Percentiles rank a stretch among this genome's conserved stretches.
Conservation (phyloP, 1,284 basidiomycete species). For the Vanrija humicola region DNA sequence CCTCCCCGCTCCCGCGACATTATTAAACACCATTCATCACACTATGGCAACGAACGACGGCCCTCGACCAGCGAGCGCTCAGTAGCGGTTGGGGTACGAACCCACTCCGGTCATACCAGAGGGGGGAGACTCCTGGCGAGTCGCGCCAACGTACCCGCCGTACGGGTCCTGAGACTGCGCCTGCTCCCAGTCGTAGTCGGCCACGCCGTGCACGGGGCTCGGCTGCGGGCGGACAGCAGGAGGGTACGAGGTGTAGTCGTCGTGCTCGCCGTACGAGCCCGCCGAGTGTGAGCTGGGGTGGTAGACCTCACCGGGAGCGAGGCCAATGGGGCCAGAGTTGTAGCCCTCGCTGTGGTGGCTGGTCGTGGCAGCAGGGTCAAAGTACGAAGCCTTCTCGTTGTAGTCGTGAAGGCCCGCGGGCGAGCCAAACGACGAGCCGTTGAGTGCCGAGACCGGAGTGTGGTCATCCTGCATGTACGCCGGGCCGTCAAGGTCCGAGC, state of each 20-base stretch:
- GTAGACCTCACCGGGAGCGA: too few species aligned
- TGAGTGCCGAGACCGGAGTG: slow-evolving; percentile 17
- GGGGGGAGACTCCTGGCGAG: slow-evolving; percentile 22
- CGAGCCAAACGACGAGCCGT: slow-evolving; percentile 32
- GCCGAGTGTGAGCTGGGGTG: not conserved
- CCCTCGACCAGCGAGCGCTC: slow-evolving; percentile 7
- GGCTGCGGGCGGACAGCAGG: slow-evolving; percentile 27
- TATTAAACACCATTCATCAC: slow-evolving; percentile 3
- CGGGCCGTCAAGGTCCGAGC: slow-evolving; percentile 30
- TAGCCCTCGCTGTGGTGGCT: not conserved
- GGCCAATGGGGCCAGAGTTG: not conserved
- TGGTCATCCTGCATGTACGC: slow-evolving; percentile 8
- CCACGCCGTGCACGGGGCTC: slow-evolving; percentile 12
- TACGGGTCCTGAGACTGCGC: slow-evolving; percentile 7
- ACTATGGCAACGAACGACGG: slow-evolving; percentile 5
- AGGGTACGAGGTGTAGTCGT: slow-evolving; percentile 35
- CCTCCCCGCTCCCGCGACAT: not conserved
- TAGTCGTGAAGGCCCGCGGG: slow-evolving; percentile 27
- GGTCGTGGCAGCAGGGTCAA: not conserved
- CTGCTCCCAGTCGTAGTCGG: slow-evolving; percentile 17
- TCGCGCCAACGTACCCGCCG: slow-evolving; percentile 11
- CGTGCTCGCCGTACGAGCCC: slow-evolving; percentile 21
- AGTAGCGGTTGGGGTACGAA: slow-evolving; percentile 4
- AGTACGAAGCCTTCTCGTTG: slow-evolving; percentile 19
- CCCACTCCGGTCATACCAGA: slow-evolving; percentile 8